Evolutionary conservation across 331 rosid species (phyloP).

Genomic region (Malus hybrid): DNA sequence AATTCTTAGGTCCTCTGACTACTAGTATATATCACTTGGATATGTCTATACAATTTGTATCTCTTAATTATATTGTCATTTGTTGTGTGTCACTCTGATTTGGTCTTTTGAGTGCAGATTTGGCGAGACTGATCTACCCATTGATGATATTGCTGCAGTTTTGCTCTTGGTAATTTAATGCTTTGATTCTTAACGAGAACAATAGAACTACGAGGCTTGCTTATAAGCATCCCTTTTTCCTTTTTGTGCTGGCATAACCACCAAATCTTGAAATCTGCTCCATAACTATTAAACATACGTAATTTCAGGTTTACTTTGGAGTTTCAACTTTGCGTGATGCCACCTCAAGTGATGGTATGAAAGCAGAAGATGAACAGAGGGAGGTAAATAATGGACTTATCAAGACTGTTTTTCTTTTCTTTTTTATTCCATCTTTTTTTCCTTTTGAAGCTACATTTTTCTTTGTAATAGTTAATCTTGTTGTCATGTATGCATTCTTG

Average conservation of each 20-base stretch:
- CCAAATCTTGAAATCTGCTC: background rate
- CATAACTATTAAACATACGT: background rate
- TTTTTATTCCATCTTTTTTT: background rate
- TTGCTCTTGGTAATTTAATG: slow-evolving; percentile 60
- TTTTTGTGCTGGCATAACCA: background rate
- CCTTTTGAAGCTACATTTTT: background rate
- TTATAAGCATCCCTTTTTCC: background rate
- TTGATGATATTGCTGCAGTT: slow-evolving; percentile 95
- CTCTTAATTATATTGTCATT: background rate
- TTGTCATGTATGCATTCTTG: slow-evolving; percentile 25
- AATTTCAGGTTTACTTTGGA: slow-evolving; percentile 67
- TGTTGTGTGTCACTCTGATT: slow-evolving; percentile 8
- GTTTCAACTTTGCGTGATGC: slow-evolving; percentile 92
- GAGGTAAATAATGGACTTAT: slow-evolving; percentile 45
- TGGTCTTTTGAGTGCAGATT: slow-evolving; percentile 46
- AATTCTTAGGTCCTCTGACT: background rate
- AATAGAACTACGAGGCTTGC: background rate
- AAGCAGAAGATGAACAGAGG: slow-evolving; percentile 91
- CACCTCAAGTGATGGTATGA: slow-evolving; percentile 58
- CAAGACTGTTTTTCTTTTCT: background rate
- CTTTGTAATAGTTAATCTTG: background rate
- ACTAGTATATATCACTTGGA: background rate
- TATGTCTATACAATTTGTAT: background rate
- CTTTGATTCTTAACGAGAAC: background rate
- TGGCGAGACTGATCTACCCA: slow-evolving; percentile 82